Conservation (phyloP, 2,329 filamentous ascomycete species). For the Beauveria sp. region DNA sequence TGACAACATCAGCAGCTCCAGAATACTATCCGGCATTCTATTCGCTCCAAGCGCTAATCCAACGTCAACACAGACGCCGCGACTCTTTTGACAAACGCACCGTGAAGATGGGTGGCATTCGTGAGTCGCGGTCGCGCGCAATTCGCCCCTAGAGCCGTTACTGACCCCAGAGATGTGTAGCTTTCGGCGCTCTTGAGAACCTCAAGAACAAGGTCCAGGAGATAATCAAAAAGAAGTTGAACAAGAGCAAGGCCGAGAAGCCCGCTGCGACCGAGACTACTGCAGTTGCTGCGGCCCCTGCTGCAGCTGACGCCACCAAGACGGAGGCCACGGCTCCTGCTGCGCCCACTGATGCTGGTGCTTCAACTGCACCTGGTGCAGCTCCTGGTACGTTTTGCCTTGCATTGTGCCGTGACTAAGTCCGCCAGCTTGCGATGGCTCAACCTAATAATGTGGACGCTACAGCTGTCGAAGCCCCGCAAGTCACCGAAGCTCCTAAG, state of each 20-base stretch:
- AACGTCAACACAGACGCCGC: slow-evolving; percentile 12
- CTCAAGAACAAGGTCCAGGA: slow-evolving; percentile 48
- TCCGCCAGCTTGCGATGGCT: neutral
- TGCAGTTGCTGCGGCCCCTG: slow-evolving; percentile 12
- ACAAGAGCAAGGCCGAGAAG: slow-evolving; percentile 24
- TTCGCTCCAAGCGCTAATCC: slow-evolving; percentile 10
- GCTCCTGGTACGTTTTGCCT: slow-evolving; percentile 12
- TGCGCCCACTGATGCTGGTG: slow-evolving; percentile 15
- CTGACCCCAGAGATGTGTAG: slow-evolving; percentile 22
- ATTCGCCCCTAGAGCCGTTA: neutral
- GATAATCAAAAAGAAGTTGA: slow-evolving; percentile 41
- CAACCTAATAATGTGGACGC: slow-evolving; percentile 8
- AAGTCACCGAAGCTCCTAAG: slow-evolving; percentile 18
- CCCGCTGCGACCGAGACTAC: slow-evolving; percentile 14
- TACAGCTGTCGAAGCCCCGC: slow-evolving; percentile 16
- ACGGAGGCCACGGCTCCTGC: slow-evolving; percentile 16
- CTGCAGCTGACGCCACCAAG: slow-evolving; percentile 17
- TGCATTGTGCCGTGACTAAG: neutral
- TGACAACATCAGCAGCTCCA: slow-evolving; percentile 4
- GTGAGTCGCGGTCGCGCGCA: slow-evolving; percentile 28
- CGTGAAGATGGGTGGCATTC: slow-evolving; percentile 43
- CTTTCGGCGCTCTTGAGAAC: slow-evolving; percentile 44
- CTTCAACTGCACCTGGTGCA: neutral
- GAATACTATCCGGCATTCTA: slow-evolving; percentile 7
- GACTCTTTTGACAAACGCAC: neutral